phyloP scores from a whole-genome alignment of 192 early-diverging fungal species.

The Gamsiella multidivaricata region DNA sequence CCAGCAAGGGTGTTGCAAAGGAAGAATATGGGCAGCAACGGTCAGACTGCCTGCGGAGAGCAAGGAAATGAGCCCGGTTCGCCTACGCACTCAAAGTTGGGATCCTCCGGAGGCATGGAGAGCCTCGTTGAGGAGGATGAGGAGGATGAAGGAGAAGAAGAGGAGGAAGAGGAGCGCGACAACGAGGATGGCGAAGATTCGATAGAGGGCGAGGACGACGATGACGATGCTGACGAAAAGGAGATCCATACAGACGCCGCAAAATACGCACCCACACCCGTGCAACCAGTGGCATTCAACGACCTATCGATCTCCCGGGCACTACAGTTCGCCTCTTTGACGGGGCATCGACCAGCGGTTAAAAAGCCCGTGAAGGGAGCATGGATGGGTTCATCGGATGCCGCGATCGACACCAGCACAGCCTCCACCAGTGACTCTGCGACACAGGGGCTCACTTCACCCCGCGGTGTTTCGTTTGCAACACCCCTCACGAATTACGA shows the following conservation, averaged over 20 bases:
- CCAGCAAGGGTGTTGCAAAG: conserved; percentile 44
- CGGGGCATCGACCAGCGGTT: conserved; percentile 43
- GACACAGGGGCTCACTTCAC: conserved; percentile 10
- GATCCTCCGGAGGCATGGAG: conserved; percentile 27
- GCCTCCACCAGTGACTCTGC: no score
- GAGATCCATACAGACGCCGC: not conserved
- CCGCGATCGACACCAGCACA: not conserved
- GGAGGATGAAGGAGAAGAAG: conserved; percentile 33
- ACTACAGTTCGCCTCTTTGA: conserved; percentile 34
- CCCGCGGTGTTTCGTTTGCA: conserved; percentile 45
- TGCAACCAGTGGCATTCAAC: not conserved
- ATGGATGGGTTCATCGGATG: conserved; percentile 17
- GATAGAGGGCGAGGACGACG: conserved; percentile 10
- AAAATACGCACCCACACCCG: not conserved
- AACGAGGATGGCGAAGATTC: not conserved
- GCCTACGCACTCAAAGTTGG: conserved; percentile 6
- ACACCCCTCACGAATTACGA: conserved; percentile 26
- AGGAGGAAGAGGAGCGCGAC: conserved; percentile 1
- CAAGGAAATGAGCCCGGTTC: not conserved
- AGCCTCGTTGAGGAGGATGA: conserved; percentile 36
- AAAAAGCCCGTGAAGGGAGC: conserved; percentile 44
- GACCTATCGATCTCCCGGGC: conserved; percentile 22
- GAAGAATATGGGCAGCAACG: conserved; percentile 9
- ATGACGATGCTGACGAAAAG: not conserved
- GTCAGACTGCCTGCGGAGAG: not conserved